Evolutionary conservation across 352 stramenopile genomes (phyloP).

Genomic region (Phytophthora europaea): DNA sequence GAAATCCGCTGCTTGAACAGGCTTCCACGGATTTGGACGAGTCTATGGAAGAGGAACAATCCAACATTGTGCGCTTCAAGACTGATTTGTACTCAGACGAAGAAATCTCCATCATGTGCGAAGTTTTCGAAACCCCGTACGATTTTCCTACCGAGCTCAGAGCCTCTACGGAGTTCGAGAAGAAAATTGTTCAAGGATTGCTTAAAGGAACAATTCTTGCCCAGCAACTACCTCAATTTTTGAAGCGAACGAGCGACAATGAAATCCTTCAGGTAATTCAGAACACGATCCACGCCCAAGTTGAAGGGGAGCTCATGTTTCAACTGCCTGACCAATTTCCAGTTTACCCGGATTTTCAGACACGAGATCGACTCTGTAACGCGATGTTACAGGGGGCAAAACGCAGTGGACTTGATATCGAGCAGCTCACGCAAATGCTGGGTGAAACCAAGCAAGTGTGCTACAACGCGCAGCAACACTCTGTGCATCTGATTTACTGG

Average conservation of each 20-base stretch:
- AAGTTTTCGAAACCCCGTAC: neutral
- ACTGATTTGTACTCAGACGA: conserved; percentile 1
- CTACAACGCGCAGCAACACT: conserved; percentile 9
- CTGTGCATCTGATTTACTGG: conserved; percentile 13
- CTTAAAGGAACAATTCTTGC: conserved; percentile 11
- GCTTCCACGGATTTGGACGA: neutral
- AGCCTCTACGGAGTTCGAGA: neutral
- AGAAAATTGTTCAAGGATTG: conserved; percentile 2
- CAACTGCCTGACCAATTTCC: neutral
- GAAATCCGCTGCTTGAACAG: neutral
- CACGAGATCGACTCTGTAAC: neutral
- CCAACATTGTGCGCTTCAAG: neutral
- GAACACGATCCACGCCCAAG: conserved; percentile 12
- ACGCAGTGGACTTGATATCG: neutral
- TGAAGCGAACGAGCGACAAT: conserved; percentile 3
- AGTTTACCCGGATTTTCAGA: conserved; percentile 15
- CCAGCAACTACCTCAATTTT: neutral
- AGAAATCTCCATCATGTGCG: neutral
- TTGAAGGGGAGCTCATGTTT: conserved; percentile 8
- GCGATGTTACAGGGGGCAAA: conserved; percentile 4
- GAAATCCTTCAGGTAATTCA: neutral
- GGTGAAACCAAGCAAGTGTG: conserved; percentile 12
- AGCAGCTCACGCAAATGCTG: conserved; percentile 8
- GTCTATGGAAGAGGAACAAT: neutral
- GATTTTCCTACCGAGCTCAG: conserved; percentile 2